Evolutionary conservation across 768 basidiomycete genomes (phyloP), one percentile per base, ranked within the genome.

Genomic region (Cystofilobasidium ferigula): DNA sequence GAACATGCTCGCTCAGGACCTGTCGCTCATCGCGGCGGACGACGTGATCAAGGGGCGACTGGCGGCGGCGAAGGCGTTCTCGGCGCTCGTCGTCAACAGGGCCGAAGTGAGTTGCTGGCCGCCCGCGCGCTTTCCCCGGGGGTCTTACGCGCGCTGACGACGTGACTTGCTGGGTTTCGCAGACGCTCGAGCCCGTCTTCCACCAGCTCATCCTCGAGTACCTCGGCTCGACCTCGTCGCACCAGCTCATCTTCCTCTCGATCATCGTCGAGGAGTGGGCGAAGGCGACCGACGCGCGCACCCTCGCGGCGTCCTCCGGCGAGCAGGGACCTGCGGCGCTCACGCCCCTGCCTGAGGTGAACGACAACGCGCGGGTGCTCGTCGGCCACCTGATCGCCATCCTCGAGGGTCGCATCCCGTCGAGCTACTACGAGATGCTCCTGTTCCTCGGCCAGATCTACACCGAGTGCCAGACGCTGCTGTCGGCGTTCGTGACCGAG

Each of bases 231-330:
- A 82, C 86, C 8, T 92, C 89, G 72, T 93, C 93, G 82, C 81
- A 97, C 20, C 93, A 95, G 73, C 87, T 87, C 69, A 85, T 91
- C 73, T 76, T 98, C 48, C 79, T 86, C n/a, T 86, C 89, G 22
- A 82, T 88, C 57, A 81, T 98, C 65, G 78, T 91, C 0, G 89
- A 94, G 75, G 90, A 97, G 78, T 97, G 93, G 95, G 89, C 92
- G 6, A 77, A 78, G 12, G 54, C 24, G 20, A 42, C 48, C 63
- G 57, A 62, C 28, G 38, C 62, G 4, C 40, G 30, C 16, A 13
- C 26, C 20, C 4, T 45, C 32, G 18, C 28, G 3, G 35, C 6
- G 8, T 16, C 22, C 16, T 48, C 45, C 2, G 35, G 22, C 47
- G 42, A 8, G 22, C 35, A 20, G 7, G 32, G n/a, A 42, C 35